A percentile compares a stretch with the other conserved stretches of the same genome.
Conservation (phyloP, 202 grass and related monocot genomes). For the Setaria italica region DNA sequence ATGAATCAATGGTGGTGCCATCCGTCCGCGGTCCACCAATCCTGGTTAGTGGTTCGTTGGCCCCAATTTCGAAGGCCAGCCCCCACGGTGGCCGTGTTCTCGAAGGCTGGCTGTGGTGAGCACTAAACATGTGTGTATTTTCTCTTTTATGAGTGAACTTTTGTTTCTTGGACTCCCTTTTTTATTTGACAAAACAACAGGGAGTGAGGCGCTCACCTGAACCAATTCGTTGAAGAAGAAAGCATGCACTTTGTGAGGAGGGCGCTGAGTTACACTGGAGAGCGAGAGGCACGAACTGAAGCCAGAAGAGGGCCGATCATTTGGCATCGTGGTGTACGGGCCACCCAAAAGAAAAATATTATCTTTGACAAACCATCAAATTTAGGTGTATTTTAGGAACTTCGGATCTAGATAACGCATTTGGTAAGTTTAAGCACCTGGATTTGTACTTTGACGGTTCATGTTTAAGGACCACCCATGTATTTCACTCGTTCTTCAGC, state of each 20-base stretch:
- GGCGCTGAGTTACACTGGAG: no score
- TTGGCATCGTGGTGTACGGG: no score
- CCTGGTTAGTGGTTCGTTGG: constrained; percentile 44
- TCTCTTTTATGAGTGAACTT: neutral
- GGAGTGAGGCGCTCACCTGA: neutral
- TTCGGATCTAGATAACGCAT: no score
- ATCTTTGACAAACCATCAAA: no score
- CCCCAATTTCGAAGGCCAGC: constrained; percentile 22
- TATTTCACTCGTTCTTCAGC: neutral
- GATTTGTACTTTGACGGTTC: no score
- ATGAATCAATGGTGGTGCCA: constrained; percentile 35
- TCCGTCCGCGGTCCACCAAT: constrained; percentile 46
- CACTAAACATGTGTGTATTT: neutral
- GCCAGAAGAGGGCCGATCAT: no score
- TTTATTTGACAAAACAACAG: neutral
- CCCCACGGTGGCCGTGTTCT: constrained; percentile 35
- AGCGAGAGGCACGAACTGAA: no score
- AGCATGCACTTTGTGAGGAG: no score
- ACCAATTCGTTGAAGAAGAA: neutral
- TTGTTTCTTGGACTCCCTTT: neutral
- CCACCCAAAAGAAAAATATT: no score
- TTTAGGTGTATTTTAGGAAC: no score
- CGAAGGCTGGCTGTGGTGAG: constrained; percentile 4
- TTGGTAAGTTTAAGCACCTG: no score
- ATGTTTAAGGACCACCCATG: no score